These are phyloP conservation scores for Dothideomycetes sp. DNA, from an alignment of 2,329 filamentous ascomycete genomes.

Conservation along the genomic window DNA sequence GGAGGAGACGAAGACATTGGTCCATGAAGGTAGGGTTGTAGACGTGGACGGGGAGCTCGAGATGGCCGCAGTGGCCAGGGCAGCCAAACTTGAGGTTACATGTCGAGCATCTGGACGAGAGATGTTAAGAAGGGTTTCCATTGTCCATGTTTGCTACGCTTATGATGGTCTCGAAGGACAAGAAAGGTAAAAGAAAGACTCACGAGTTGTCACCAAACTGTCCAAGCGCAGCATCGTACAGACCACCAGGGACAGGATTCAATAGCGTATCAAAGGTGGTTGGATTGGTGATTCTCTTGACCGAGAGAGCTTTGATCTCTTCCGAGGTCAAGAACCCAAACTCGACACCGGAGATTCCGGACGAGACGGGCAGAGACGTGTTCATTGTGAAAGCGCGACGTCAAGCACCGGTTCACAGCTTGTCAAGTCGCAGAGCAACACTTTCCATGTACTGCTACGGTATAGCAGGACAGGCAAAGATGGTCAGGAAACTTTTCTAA, in stretches of 20 bases:
- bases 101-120: slow-evolving; percentile 67
- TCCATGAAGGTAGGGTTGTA: slow-evolving; percentile 98
- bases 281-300: slow-evolving; percentile 86
- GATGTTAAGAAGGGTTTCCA: not conserved
- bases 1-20: slow-evolving; percentile 72
- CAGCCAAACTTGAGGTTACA: slow-evolving; percentile 80
- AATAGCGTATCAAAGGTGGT: slow-evolving; percentile 88
- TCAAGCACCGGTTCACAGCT: slow-evolving; percentile 12
- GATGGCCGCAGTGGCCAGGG: slow-evolving; percentile 88
- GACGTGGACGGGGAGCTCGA: slow-evolving; percentile 83
- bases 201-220: slow-evolving; percentile 80
- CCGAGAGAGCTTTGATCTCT: slow-evolving; percentile 82
- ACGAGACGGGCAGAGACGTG: slow-evolving; percentile 62
- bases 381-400: slow-evolving; percentile 23
- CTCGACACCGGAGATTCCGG: slow-evolving; percentile 74
- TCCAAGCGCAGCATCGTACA: slow-evolving; percentile 86
- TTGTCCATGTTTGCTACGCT: no score
- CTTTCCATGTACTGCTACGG: not conserved
- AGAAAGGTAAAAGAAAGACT: slow-evolving; percentile 27
- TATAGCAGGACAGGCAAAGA: no score
- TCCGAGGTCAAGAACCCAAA: slow-evolving; percentile 74
- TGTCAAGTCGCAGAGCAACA: not conserved
- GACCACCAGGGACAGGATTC: slow-evolving; percentile 78
- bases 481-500: not conserved
- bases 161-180: no score